phyloP scores from a whole-genome alignment of 1,139 yeast species.

The Magnusiomyces magnusii region DNA sequence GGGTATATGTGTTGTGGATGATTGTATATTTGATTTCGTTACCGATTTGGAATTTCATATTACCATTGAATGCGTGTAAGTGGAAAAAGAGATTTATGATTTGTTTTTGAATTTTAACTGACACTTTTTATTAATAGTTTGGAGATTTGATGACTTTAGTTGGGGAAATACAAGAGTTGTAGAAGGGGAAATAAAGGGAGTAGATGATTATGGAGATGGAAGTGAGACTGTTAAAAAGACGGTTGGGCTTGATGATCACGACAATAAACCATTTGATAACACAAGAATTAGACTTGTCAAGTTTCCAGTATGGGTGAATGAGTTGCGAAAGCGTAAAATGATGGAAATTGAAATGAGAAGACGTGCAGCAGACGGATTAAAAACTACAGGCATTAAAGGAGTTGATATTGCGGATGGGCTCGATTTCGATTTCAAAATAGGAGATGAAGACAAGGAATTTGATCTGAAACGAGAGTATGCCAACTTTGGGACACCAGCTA shows the following conservation, averaged over 20 bases:
- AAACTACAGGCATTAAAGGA: background rate
- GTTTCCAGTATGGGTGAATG: conserved; percentile 11
- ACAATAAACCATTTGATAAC: conserved; percentile 4
- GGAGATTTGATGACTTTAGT: conserved; percentile 94
- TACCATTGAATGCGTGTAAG: conserved; percentile 66
- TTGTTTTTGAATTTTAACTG: too few species aligned
- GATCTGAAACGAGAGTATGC: background rate
- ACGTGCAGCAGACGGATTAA: background rate
- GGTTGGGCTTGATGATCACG: background rate
- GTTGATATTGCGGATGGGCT: background rate
- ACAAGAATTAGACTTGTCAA: conserved; percentile 8
- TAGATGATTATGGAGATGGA: background rate
- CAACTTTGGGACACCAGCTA: background rate
- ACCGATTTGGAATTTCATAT: conserved; percentile 86
- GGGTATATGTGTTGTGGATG: conserved; percentile 71
- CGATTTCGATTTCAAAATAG: background rate
- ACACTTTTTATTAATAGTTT: conserved; percentile 28
- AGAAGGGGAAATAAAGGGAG: conserved; percentile 42
- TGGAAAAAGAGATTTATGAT: background rate
- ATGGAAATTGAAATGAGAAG: background rate
- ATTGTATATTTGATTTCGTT: conserved; percentile 65
- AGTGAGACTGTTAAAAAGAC: background rate
- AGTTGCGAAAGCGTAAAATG: conserved; percentile 1
- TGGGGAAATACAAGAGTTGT: conserved; percentile 92
- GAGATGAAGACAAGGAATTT: background rate